Conservation (phyloP, 352 stramenopile species). For the Phytophthora cajani region DNA sequence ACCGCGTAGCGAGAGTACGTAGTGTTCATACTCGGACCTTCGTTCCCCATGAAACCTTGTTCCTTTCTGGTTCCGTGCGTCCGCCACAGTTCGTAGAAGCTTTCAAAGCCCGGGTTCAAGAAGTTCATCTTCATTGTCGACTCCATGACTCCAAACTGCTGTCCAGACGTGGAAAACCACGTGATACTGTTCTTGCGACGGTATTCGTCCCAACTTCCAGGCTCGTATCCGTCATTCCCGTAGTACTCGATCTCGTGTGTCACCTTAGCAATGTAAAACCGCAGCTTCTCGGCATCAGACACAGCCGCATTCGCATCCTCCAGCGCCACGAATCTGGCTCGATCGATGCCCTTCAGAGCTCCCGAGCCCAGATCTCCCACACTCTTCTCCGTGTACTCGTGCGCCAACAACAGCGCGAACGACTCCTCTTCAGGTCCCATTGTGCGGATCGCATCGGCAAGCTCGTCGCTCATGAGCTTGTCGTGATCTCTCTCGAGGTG, state of each 20-base stretch:
- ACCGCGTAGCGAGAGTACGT: background rate
- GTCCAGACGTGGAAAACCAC: background rate
- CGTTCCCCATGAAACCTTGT: background rate
- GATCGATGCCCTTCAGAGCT: background rate
- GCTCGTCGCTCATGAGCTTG: background rate
- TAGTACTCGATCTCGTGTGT: background rate
- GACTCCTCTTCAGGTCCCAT: background rate
- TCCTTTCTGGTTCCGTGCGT: background rate
- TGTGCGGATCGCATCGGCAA: background rate
- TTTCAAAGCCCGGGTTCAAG: background rate
- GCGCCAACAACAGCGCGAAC: background rate
- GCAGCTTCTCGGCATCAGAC: background rate
- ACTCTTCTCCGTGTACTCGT: constrained; percentile 1
- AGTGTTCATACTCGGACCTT: background rate
- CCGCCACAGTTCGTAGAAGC: background rate
- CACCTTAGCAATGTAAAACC: background rate
- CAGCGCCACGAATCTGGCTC: background rate
- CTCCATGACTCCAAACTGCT: background rate
- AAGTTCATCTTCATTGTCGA: background rate
- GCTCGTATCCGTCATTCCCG: background rate
- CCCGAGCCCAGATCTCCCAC: background rate
- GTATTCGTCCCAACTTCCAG: background rate
- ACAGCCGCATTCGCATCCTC: background rate
- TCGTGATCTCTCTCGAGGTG: background rate
- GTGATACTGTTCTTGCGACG: background rate